A percentile compares a stretch with the other conserved stretches of the same genome.
phyloP scores from a whole-genome alignment of 345 rosid species.

The Arabis alpina region DNA sequence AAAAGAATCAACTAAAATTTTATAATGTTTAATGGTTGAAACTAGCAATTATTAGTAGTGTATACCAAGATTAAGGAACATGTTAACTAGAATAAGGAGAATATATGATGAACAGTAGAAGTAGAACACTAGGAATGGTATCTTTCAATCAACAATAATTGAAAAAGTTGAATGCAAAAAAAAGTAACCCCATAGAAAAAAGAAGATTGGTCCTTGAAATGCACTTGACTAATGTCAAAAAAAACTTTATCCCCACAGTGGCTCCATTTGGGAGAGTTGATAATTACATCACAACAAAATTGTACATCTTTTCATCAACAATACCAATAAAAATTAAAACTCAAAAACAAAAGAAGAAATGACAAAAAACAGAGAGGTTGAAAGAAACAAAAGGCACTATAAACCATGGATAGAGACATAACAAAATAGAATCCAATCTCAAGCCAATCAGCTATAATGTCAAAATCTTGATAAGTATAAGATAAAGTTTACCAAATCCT shows the following conservation, averaged over 20 bases:
- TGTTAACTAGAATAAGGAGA: conserved; percentile 16
- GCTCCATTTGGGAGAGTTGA: conserved; percentile 55
- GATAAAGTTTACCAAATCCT: conserved; percentile 20
- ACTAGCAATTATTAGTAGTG: neutral
- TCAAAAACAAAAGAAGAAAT: conserved; percentile 20
- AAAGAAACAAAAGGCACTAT: conserved; percentile 35
- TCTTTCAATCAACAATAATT: conserved; percentile 42
- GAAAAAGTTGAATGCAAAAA: conserved; percentile 35
- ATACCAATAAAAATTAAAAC: conserved; percentile 43
- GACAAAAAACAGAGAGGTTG: conserved; percentile 9
- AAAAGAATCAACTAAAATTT: neutral
- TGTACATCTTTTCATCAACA: conserved; percentile 46
- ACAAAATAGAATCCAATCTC: conserved; percentile 28
- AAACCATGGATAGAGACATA: conserved; percentile 35
- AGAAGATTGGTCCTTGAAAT: conserved; percentile 60
- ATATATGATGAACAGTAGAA: conserved; percentile 26
- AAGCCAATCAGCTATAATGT: conserved; percentile 33
- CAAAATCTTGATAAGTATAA: conserved; percentile 2
- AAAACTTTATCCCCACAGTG: conserved; percentile 57
- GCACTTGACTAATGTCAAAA: conserved; percentile 48
- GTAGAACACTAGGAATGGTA: conserved; percentile 28
- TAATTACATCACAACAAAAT: conserved; percentile 59
- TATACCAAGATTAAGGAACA: neutral
- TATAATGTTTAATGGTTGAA: too few relatives aligned
- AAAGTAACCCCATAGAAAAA: conserved; percentile 13